Base-by-base conservation (phyloP, 495 filamentous ascomycete species). In the Talaromyces ruber region DNA sequence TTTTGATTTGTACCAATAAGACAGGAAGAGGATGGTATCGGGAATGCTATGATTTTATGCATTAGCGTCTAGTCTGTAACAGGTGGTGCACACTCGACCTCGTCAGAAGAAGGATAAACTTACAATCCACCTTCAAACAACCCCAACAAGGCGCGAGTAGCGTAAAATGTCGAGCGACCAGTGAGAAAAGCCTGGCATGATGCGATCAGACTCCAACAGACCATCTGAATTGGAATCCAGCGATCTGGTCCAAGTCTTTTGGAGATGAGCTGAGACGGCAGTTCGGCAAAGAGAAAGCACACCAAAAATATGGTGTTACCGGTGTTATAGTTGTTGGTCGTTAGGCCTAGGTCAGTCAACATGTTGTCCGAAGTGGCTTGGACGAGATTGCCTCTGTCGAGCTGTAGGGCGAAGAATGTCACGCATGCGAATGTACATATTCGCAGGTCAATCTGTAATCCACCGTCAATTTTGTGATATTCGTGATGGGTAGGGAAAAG, bases 141-240 rank as follows among this genome's bases (percentile, higher is more conserved):
- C 26, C 88, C 90, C 4, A 94, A 76, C 24, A 93, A 67, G 12
- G 84, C 79, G 47, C 92, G 79, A 63, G 78, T 83, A 11, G 80
- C 74, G 53, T 84, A 86, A 69, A 90, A 95, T 0, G 84, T 82
- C 0, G 69, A 65, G n/a, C 79, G 76, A 1, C 84, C 84, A 37
- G 70, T 78, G 7, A 95, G 67, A 61, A 85, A 86, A 11, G 88
- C 84, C 71, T 93, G 89, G 47, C 76, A 80, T 24, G 77, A 74
- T 0, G 89, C 88, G 32, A 93, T 84, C 8, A 92, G 64, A 67
- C 86, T 89, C 88, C 91, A 95, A 4, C 81, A 77, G 1, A 91
- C 74, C 82, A 93, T 93, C 66, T 93, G 90, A 28, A 87, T 74
- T 0, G 91, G 90, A 58, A 96, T 93, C 89, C 91, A 95, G 30